Base-by-base conservation (phyloP, 2,329 filamentous ascomycete species). In the Fusarium citri region DNA sequence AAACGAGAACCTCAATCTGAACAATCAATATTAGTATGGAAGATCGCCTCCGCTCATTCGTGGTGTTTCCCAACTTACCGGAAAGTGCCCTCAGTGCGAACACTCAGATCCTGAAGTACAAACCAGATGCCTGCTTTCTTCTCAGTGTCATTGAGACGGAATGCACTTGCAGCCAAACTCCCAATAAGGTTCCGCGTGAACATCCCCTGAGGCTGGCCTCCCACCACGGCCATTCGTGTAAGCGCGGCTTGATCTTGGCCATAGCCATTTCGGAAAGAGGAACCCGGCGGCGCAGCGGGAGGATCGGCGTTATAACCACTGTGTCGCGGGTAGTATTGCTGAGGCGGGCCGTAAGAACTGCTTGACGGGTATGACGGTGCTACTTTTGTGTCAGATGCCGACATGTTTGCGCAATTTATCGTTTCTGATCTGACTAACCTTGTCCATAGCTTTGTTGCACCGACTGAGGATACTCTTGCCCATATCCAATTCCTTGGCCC, bases 131-230 rank as follows among this genome's bases (percentile, higher is more conserved):
- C 95, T 53, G 93, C 89, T 78, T 93, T 92, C 70, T 93, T 91
- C 18, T 92, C 84, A 1, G 90, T 88, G 72, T 98, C 94, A 4
- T 88, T 90, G 55, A 98, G 86, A 31, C 91, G 89, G 77, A 94
- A 95, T 3, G 95, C 95, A 76, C 94, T 97, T 31, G 94, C 94
- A 8, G 93, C 91, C 54, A 97, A 84, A 78, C 93, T 97, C 3
- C 96, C 96, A 69, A 99, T 98, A 12, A 99, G 87, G 76, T 98
- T 99, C 55, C 95, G 86, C 0, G 94, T 98, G 77, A 95, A 97
- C 93, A 97, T 97, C 59, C 93, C 93, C 40, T 90, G 89, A 2
- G 91, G 89, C 53, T 86, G 85, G 8, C 76, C 76, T 79, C 86
- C 78, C 8, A 77, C 78, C 64, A 80, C 77, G 8, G 79, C 77